Conservation (phyloP, 768 basidiomycete genomes). For the Pisolithus tinctorius region DNA sequence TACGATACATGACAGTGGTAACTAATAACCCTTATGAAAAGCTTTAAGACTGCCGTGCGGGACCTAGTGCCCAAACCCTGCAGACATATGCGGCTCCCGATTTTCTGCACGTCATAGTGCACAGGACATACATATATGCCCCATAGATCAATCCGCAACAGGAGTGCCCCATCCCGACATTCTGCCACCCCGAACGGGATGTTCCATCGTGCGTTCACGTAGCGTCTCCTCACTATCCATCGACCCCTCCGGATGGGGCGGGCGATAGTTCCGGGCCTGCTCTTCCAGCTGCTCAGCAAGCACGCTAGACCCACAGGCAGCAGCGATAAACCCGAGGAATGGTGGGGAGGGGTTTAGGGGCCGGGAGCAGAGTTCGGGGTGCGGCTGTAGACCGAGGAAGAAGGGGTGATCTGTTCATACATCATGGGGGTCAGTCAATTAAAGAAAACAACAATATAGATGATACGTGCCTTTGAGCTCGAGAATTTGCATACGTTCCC, state of each 20-base stretch:
- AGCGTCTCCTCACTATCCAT: constrained; percentile 68
- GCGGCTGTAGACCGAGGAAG: constrained; percentile 91
- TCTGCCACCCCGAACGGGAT: constrained; percentile 16
- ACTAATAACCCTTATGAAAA: no score
- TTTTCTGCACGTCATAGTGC: no score
- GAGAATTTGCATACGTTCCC: constrained; percentile 95
- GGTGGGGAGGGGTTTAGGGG: constrained; percentile 96
- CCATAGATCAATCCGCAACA: constrained; percentile 10
- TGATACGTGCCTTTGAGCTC: constrained; percentile 65
- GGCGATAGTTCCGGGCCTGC: constrained; percentile 57
- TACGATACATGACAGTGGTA: no score
- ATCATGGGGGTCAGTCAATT: background rate
- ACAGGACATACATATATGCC: no score
- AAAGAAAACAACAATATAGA: background rate
- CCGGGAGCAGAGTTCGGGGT: constrained; percentile 97
- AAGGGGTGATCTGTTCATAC: constrained; percentile 73
- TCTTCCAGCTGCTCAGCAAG: constrained; percentile 65
- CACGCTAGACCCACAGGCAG: constrained; percentile 48
- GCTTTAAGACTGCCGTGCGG: no score
- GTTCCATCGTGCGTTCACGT: constrained; percentile 30
- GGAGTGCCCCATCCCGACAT: constrained; percentile 19
- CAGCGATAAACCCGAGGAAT: constrained; percentile 93
- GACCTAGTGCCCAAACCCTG: no score
- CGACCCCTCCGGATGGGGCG: constrained; percentile 68
- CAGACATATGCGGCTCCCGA: background rate